A percentile compares a stretch with the other conserved stretches of the same genome.
Evolutionary conservation across 2,329 filamentous ascomycete species (phyloP).

Genomic region (Pezicula neosporulosa): DNA sequence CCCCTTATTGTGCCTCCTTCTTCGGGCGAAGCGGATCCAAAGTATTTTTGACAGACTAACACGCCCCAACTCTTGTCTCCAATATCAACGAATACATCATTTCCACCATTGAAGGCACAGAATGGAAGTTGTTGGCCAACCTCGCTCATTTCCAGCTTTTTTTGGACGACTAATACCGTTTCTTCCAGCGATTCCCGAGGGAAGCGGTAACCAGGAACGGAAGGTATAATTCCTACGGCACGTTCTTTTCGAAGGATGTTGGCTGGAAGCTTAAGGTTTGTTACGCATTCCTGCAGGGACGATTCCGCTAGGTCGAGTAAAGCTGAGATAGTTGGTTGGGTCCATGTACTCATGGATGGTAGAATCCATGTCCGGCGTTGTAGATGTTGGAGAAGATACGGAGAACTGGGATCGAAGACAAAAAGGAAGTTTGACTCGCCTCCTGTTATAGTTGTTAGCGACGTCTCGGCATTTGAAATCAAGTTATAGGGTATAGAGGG

Average conservation of each 20-base stretch:
- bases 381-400: constrained; percentile 66
- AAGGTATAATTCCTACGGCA: constrained; percentile 75
- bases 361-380: constrained; percentile 68
- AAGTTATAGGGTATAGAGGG: neutral
- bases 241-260: constrained; percentile 83
- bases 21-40: constrained; percentile 50
- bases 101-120: constrained; percentile 96
- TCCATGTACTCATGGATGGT: constrained; percentile 75
- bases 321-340: constrained; percentile 68
- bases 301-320: constrained; percentile 89
- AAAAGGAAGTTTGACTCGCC: constrained; percentile 97
- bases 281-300: constrained; percentile 77
- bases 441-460: constrained; percentile 32
- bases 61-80: constrained; percentile 98
- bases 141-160: constrained; percentile 78
- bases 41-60: constrained; percentile 85
- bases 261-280: constrained; percentile 75
- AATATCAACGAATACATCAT: constrained; percentile 97
- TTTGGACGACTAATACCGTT: constrained; percentile 90
- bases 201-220: constrained; percentile 60
- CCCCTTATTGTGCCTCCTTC: constrained; percentile 51
- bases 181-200: constrained; percentile 90
- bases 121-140: constrained; percentile 74
- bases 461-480: neutral
- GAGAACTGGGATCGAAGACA: constrained; percentile 63